Base-by-base conservation (phyloP, 2,329 filamentous ascomycete species). In the Ceratocystis smalleyi region DNA sequence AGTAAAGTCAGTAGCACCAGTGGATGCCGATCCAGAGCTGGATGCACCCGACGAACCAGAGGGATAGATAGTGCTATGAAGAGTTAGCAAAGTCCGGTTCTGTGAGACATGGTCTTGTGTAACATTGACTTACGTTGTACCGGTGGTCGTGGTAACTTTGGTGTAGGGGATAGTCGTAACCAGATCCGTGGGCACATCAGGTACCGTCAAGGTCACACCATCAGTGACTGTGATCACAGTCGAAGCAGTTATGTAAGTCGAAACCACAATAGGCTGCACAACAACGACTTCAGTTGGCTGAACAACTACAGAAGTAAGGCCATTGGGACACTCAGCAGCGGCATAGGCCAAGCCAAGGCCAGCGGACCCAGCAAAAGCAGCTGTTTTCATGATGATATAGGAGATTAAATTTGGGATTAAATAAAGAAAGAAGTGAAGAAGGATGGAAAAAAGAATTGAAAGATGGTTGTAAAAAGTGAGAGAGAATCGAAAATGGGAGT, bases 281-380 rank as follows among this genome's bases (percentile, higher is more conserved):
- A 66, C 45, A 2, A 66, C 47, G 22, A 64, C 30, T 32, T 55
- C 65, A 24, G 61, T 66, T 22, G 65, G 65, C 45, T 64, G 61
- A 12, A 55, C 27, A 27, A 64, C 43, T 5, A 66, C 45, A 2
- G 65, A 64, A 10, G 61, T 66, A 1, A 47, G n/a, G 3, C 61
- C 65, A 22, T 55, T 49, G 5, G 57, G 61, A n/a, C 65, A 66
- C 15, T 66, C 64, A 3, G 63, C 43, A 0, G 63, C 45, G 2
- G 61, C 65, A 43, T 66, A 66, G 7, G 55, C 65, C 27, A 66
- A 19, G 7, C 65, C 65, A 35, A 66, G 51, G 17, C 61, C 57
- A 5, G 65, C 65, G n/a, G 49, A 64, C 62, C 61, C 43, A 32
- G 65, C 67, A 43, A 64, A 12, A 63, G 30, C 59, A 60, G 62